Conservation (phyloP, 192 early-diverging fungal species). For the Diversispora epigaea region DNA sequence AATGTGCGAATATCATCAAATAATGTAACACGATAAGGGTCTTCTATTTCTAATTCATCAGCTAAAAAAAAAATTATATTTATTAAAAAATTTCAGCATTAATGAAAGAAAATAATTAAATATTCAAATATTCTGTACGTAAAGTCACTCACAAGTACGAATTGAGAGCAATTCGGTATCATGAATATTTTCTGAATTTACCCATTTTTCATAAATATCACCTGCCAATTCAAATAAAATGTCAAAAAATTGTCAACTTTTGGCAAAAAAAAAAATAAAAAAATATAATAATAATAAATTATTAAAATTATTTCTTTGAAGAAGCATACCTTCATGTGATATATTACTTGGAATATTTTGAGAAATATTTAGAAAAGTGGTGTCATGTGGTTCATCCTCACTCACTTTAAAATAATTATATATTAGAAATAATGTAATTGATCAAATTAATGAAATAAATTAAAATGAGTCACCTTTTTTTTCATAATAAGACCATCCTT, state of each 20-base stretch:
- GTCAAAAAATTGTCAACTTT: no score
- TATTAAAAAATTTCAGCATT: no score
- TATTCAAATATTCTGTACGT: no score
- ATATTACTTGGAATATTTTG: no score
- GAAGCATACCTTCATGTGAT: no score
- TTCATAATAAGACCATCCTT: conserved; percentile 50
- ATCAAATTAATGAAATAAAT: not conserved
- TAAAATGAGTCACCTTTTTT: conserved; percentile 21
- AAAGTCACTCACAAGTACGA: conserved; percentile 14
- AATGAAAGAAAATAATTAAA: no score
- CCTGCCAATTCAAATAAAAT: not conserved
- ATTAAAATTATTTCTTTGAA: no score
- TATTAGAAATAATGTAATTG: not conserved
- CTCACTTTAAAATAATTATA: no score
- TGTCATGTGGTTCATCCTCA: no score
- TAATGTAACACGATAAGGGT: conserved; percentile 52
- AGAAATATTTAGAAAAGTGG: no score
- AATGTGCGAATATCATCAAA: conserved; percentile 55
- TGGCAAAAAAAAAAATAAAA: no score
- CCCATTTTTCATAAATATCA: conserved; percentile 2
- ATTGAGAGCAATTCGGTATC: not conserved
- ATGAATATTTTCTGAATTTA: conserved; percentile 9
- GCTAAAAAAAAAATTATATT: not conserved
- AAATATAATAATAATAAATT: no score
- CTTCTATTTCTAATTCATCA: conserved; percentile 41